Evolutionary conservation across 805 yeast species (phyloP).

Genomic region (Geotrichum ghanense): DNA sequence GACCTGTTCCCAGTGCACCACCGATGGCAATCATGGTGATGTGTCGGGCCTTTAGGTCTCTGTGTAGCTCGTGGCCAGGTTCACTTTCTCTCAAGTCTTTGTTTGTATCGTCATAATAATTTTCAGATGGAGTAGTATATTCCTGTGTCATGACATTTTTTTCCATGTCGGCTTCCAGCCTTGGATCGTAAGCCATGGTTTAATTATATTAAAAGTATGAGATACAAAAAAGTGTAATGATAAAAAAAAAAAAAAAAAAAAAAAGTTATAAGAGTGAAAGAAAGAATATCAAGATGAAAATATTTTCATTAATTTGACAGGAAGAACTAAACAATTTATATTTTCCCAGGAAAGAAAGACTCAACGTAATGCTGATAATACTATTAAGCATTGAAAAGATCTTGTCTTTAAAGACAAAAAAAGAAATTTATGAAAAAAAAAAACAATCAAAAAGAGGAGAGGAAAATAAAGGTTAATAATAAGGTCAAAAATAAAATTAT

Average conservation of each 20-base stretch:
- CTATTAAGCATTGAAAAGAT: too few relatives aligned
- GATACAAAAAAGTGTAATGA: background rate
- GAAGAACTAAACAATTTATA: too few relatives aligned
- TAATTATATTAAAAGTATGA: background rate
- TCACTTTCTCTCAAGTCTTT: constrained; percentile 6
- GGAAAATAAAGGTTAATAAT: background rate
- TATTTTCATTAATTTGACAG: too few relatives aligned
- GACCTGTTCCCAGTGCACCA: constrained; percentile 75
- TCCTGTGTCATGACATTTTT: background rate
- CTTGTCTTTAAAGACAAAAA: background rate
- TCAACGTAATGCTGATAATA: too few relatives aligned
- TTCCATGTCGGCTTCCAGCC: background rate
- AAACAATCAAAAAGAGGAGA: background rate
- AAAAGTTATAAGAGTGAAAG: background rate
- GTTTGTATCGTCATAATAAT: constrained; percentile 3
- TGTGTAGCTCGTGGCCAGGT: constrained; percentile 12
- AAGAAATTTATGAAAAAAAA: background rate
- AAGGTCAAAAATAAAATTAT: background rate
- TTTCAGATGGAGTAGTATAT: background rate
- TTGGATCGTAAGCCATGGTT: background rate
- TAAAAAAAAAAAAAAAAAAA: too few relatives aligned
- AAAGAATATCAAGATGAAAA: background rate
- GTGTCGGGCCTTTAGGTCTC: constrained; percentile 43
- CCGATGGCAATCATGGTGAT: constrained; percentile 70
- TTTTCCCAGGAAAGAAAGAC: too few relatives aligned